Conservation (phyloP, 2,329 filamentous ascomycete genomes). For the Calonectria hongkongensis region DNA sequence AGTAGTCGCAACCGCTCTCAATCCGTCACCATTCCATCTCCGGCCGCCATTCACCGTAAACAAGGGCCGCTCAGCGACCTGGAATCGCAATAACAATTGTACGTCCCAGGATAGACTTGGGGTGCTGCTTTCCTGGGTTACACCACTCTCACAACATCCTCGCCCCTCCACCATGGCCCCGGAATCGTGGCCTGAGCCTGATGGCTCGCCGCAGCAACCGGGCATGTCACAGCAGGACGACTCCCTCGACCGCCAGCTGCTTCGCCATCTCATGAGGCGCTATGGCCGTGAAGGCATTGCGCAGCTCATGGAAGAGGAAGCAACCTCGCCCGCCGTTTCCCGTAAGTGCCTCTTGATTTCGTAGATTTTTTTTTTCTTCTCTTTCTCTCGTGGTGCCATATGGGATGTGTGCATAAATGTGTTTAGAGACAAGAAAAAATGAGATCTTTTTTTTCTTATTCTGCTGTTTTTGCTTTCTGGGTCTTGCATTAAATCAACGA, state of each 20-base stretch:
- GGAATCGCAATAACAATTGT: constrained; percentile 36
- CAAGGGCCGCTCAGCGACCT: constrained; percentile 25
- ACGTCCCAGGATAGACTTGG: constrained; percentile 50
- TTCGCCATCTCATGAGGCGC: constrained; percentile 59
- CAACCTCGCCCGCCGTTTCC: constrained; percentile 50
- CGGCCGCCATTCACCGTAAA: constrained; percentile 30
- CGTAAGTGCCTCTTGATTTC: constrained; percentile 53
- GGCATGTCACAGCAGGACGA: constrained; percentile 53
- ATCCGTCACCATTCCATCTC: constrained; percentile 8
- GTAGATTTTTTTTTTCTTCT: neutral
- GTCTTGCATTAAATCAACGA: neutral
- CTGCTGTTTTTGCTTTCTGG: neutral
- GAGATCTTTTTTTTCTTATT: neutral
- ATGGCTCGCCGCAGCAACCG: constrained; percentile 56
- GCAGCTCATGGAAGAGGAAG: constrained; percentile 59
- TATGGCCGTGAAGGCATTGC: constrained; percentile 59
- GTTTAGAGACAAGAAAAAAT: neutral
- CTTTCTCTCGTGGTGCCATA: neutral
- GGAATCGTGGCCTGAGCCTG: constrained; percentile 58
- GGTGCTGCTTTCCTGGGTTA: constrained; percentile 48
- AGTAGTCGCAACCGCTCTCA: constrained; percentile 27
- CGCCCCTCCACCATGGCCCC: constrained; percentile 52
- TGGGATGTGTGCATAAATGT: neutral
- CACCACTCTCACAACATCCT: constrained; percentile 47
- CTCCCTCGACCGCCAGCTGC: constrained; percentile 59